These are phyloP conservation scores for Polyrhizophydium stewartii DNA, from an alignment of 371 early-diverging fungal species.

Conservation along the genomic window DNA sequence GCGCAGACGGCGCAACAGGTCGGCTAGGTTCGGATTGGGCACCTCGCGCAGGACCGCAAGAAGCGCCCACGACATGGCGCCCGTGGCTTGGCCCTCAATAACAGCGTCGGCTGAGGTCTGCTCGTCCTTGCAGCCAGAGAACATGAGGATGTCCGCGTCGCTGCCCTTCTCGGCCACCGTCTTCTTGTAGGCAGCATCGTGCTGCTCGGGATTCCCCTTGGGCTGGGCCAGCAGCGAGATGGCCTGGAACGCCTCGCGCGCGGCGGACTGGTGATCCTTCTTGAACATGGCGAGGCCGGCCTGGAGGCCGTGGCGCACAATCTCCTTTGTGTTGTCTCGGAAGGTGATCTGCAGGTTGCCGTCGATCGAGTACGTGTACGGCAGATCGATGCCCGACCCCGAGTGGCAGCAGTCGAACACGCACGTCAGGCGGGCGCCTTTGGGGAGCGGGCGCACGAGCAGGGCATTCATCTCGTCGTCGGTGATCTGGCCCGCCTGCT, in stretches of 20 bases:
- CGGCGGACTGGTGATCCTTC: constrained; percentile 21
- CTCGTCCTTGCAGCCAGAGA: constrained; percentile 77
- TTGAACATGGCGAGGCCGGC: constrained; percentile 21
- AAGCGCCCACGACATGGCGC: constrained; percentile 90
- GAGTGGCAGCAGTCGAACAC: constrained; percentile 70
- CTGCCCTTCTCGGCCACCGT: constrained; percentile 15
- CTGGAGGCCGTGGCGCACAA: constrained; percentile 18
- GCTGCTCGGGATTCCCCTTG: not conserved
- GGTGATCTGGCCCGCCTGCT: constrained; percentile 67
- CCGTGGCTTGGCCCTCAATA: constrained; percentile 28
- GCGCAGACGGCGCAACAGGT: constrained; percentile 73
- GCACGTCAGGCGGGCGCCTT: constrained; percentile 76
- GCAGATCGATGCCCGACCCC: constrained; percentile 34
- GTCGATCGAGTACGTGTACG: constrained; percentile 36
- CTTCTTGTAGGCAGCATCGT: constrained; percentile 1
- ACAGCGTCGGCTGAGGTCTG: constrained; percentile 89
- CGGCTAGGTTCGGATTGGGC: constrained; percentile 60
- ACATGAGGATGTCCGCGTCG: constrained; percentile 27
- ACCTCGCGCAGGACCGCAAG: constrained; percentile 55
- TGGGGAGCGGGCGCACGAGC: constrained; percentile 77
- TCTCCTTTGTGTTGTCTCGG: constrained; percentile 19
- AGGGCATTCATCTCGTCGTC: constrained; percentile 82
- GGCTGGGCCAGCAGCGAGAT: not conserved
- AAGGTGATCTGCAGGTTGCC: constrained; percentile 26
- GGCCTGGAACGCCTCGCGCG: constrained; percentile 14